A percentile compares a stretch with the other conserved stretches of the same genome.
phyloP scores from a whole-genome alignment of 495 filamentous ascomycete genomes.

The Aspergillus mulundensis region DNA sequence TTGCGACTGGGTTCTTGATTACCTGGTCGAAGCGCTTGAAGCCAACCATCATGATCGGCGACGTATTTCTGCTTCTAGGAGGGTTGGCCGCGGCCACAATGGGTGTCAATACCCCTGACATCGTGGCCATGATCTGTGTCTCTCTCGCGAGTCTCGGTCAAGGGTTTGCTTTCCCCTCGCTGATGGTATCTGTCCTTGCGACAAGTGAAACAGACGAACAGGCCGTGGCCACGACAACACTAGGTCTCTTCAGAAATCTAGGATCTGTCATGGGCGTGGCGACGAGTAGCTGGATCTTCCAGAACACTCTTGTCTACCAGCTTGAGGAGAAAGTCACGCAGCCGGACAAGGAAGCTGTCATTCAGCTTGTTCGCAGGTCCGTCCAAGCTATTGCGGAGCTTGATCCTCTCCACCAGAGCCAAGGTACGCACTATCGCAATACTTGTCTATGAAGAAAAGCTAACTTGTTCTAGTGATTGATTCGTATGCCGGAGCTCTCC shows the following conservation, averaged over 20 bases:
- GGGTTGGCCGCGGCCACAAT: constrained; percentile 52
- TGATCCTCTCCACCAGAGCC: constrained; percentile 43
- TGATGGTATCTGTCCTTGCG: constrained; percentile 65
- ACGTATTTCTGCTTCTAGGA: constrained; percentile 45
- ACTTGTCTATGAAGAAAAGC: neutral
- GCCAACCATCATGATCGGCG: constrained; percentile 56
- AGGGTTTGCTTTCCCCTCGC: constrained; percentile 60
- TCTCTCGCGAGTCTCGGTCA: constrained; percentile 57
- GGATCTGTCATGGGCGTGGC: constrained; percentile 71
- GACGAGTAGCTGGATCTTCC: constrained; percentile 66
- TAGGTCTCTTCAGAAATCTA: constrained; percentile 64
- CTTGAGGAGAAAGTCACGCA: constrained; percentile 55
- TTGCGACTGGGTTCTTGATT: constrained; percentile 67
- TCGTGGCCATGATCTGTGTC: constrained; percentile 59
- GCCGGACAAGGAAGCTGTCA: constrained; percentile 47
- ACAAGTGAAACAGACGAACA: constrained; percentile 65
- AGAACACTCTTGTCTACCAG: constrained; percentile 62
- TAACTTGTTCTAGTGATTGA: constrained; percentile 47
- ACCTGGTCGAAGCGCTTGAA: constrained; percentile 61
- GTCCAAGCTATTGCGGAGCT: constrained; percentile 47
- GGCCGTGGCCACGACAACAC: constrained; percentile 68
- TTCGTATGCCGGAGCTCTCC: constrained; percentile 56
- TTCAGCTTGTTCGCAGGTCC: constrained; percentile 51
- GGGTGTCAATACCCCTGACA: constrained; percentile 51
- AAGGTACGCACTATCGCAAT: constrained; percentile 39